Evolutionary conservation across 2,329 filamentous ascomycete species (phyloP), one percentile per base, ranked within the genome.

Genomic region (Fonsecaea pedrosoi): DNA sequence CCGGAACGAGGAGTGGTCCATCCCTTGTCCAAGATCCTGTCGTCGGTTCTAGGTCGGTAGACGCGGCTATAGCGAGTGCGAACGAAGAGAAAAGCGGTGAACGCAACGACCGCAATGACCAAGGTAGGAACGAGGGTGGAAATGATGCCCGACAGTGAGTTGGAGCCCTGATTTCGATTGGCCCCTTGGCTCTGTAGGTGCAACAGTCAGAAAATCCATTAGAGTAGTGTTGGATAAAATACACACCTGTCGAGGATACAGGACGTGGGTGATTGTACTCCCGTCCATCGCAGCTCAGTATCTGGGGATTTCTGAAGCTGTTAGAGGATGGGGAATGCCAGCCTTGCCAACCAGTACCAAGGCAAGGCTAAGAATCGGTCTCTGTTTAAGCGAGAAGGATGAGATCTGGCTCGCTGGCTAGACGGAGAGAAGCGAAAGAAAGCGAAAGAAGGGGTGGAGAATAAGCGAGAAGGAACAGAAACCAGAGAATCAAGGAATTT

Each of bases 81-180:
- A 67, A 82, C 78, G 50, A 83, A 74, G 50, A 84, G 71, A 70
- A 85, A 85, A 30, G 80, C 69, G 12, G 76, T 68, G 55, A 84
- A 77, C 73, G 80, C 79, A 53, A 82, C 77, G 1, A 74, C 60
- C 5, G 82, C 78, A 60, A 83, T 78, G 48, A 83, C 64, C 60
- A 82, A 71, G 4, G 81, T 77, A 1, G 83, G 83, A 7, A 82
- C 73, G 15, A 85, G 75, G n/a, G 83, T 85, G 30, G 81, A 81
- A 21, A 84, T 62, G 61, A 85, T 75, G 1, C 78, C 77, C 4
- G 81, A 84, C 35, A 82, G 74, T 2, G 85, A 86, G n/a, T 82
- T 85, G 32, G 84, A 71, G 54, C 68, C 66, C 12, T 55, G 34
- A 21, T 60, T 42, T 54, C 61, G 66, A 38, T 55, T 68, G 18